Evolutionary conservation across 352 stramenopile genomes (phyloP).

Genomic region (Pythium myriotylum): DNA sequence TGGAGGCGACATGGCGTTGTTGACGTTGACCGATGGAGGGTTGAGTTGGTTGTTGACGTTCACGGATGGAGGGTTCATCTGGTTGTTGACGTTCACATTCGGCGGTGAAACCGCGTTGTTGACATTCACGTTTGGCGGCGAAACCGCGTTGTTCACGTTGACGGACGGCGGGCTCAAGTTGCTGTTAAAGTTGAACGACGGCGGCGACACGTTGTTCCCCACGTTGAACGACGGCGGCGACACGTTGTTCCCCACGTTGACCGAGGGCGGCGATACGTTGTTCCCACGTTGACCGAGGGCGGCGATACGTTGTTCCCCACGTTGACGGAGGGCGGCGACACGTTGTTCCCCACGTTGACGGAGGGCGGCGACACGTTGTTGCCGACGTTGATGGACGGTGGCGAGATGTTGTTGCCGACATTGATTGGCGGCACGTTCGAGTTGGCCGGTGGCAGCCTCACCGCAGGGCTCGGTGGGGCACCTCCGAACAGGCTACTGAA

Average conservation of each 20-base stretch:
- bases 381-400: conserved; percentile 4
- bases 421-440: conserved; percentile 7
- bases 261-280: neutral
- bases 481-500: neutral
- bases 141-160: too few species aligned
- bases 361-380: neutral
- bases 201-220: conserved; percentile 3
- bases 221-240: conserved; percentile 8
- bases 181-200: too few species aligned
- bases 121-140: too few species aligned
- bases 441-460: conserved; percentile 1
- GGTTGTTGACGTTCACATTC: too few species aligned
- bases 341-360: neutral
- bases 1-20: too few species aligned
- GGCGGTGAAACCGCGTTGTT: too few species aligned
- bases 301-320: conserved; percentile 1
- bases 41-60: too few species aligned
- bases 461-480: neutral
- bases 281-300: conserved; percentile 8
- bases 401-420: conserved; percentile 2
- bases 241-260: neutral
- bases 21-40: too few species aligned
- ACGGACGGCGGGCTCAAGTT: too few species aligned
- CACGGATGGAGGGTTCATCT: too few species aligned
- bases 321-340: conserved; percentile 4